Evolutionary conservation across 2,329 filamentous ascomycete species (phyloP).

Genomic region (Alternaria panax): DNA sequence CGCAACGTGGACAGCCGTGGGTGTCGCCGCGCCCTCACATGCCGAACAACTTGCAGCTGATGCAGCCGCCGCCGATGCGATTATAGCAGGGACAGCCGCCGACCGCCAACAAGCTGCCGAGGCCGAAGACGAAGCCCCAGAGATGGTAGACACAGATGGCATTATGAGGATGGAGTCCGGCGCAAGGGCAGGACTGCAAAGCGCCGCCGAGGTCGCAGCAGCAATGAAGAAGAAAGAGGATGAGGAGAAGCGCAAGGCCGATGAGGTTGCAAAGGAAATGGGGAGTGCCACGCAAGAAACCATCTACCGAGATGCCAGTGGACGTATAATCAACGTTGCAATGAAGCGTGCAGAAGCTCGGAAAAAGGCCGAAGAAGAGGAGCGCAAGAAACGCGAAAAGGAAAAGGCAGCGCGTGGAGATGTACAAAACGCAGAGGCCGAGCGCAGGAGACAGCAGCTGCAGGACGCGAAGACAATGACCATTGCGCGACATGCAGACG

Average conservation of each 20-base stretch:
- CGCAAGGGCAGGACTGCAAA: conserved; percentile 86
- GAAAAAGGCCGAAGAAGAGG: conserved; percentile 77
- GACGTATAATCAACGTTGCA: conserved; percentile 89
- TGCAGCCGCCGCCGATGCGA: conserved; percentile 75
- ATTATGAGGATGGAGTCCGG: conserved; percentile 81
- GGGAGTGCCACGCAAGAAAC: conserved; percentile 67
- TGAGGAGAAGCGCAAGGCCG: conserved; percentile 63
- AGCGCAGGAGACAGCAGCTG: conserved; percentile 70
- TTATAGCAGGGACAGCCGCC: conserved; percentile 74
- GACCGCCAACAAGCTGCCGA: conserved; percentile 62
- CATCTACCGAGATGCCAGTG: conserved; percentile 93
- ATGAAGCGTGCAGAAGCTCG: conserved; percentile 89
- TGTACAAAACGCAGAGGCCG: conserved; percentile 76
- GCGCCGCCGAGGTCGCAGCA: conserved; percentile 72
- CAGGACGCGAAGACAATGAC: conserved; percentile 84
- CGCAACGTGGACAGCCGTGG: conserved; percentile 73
- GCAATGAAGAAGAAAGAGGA: conserved; percentile 68
- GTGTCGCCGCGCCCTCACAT: conserved; percentile 58
- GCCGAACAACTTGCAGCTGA: conserved; percentile 73
- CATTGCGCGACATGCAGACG: conserved; percentile 81
- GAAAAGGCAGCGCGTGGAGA: conserved; percentile 80
- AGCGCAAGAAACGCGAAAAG: conserved; percentile 68
- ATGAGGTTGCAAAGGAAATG: conserved; percentile 48
- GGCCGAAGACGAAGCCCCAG: conserved; percentile 54
- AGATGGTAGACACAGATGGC: conserved; percentile 47